Conservation (phyloP, 1,139 yeast genomes). For the Lodderomyces metapsilosis region DNA sequence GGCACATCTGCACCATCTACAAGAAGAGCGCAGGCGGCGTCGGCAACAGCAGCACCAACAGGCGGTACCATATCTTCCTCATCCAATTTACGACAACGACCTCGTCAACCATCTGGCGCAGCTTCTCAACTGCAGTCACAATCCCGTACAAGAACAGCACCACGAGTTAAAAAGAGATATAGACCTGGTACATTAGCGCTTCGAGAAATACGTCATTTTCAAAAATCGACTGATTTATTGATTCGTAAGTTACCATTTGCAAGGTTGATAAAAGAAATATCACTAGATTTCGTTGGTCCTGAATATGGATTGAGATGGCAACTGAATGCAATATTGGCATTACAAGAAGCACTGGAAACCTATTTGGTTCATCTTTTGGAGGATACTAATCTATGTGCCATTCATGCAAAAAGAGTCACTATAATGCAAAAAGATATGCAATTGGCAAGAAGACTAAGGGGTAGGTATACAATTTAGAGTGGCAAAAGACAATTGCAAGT, state of each 20-base stretch:
- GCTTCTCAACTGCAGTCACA: not conserved
- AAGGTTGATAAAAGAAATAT: slow-evolving; percentile 76
- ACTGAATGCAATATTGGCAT: slow-evolving; percentile 78
- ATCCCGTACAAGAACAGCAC: slow-evolving; percentile 4
- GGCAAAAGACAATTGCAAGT: too few species aligned
- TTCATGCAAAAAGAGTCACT: slow-evolving; percentile 92
- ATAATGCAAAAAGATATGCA: slow-evolving; percentile 93
- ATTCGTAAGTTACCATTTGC: slow-evolving; percentile 91
- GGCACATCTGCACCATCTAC: not conserved
- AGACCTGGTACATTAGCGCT: slow-evolving; percentile 76
- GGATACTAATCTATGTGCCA: slow-evolving; percentile 86
- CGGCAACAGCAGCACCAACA: not conserved
- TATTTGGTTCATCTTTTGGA: slow-evolving; percentile 81
- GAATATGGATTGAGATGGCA: slow-evolving; percentile 82
- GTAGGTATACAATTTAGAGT: slow-evolving; percentile 25
- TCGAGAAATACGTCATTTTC: slow-evolving; percentile 76
- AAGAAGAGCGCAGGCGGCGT: slow-evolving; percentile 1
- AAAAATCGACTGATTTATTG: slow-evolving; percentile 72
- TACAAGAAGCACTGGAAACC: slow-evolving; percentile 94
- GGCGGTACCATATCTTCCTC: too few species aligned
- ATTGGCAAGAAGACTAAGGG: slow-evolving; percentile 85
- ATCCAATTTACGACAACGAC: slow-evolving; percentile 2
- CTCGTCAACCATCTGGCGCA: not conserved
- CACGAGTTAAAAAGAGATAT: slow-evolving; percentile 45
- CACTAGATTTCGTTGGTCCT: slow-evolving; percentile 60